phyloP scores from a whole-genome alignment of 768 basidiomycete genomes.

The Tylopilus intermedius region DNA sequence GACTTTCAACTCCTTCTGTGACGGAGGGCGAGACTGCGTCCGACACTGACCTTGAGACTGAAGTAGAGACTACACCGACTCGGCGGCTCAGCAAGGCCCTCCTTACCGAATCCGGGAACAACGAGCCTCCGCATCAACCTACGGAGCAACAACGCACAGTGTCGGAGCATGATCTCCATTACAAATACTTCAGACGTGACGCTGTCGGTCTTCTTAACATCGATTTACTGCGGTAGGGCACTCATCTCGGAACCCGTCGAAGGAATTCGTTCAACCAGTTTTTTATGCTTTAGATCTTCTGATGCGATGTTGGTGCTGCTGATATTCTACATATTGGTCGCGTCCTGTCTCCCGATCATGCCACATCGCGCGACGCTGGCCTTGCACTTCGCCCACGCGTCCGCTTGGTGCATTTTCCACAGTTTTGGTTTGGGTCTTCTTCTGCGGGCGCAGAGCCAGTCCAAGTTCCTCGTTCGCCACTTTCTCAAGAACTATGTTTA shows the following conservation, averaged over 20 bases:
- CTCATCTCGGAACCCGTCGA: neutral
- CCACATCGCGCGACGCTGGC: slow-evolving; percentile 46
- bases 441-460: slow-evolving; percentile 77
- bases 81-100: slow-evolving; percentile 2
- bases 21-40: slow-evolving; percentile 73
- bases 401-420: slow-evolving; percentile 83
- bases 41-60: slow-evolving; percentile 65
- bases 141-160: slow-evolving; percentile 17
- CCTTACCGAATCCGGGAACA: neutral
- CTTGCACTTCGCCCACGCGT: slow-evolving; percentile 77
- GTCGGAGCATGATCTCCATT: slow-evolving; percentile 85
- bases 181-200: slow-evolving; percentile 88
- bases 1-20: slow-evolving; percentile 51
- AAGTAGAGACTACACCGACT: slow-evolving; percentile 42
- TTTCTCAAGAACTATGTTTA: slow-evolving; percentile 95
- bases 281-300: slow-evolving; percentile 52
- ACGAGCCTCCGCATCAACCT: slow-evolving; percentile 3
- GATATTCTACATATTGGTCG: slow-evolving; percentile 59
- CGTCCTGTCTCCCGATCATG: slow-evolving; percentile 56
- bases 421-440: slow-evolving; percentile 82
- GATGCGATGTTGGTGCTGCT: slow-evolving; percentile 80
- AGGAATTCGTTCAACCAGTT: slow-evolving; percentile 22
- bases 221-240: slow-evolving; percentile 74
- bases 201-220: slow-evolving; percentile 74
- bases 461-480: slow-evolving; percentile 88